Evolutionary conservation across 352 stramenopile genomes (phyloP).

Genomic region (Globisporangium splendens): DNA sequence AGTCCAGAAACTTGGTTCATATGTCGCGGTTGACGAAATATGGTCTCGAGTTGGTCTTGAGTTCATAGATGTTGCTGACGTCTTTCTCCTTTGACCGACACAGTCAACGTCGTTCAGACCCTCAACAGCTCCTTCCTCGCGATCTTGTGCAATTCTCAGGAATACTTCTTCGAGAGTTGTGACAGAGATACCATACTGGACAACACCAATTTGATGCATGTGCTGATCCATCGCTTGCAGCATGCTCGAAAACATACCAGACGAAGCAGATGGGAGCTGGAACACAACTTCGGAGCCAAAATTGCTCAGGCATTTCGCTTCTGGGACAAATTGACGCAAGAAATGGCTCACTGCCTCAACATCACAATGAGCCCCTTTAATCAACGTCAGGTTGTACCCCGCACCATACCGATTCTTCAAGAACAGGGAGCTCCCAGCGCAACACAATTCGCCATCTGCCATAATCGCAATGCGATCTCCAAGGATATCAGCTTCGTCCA

Average conservation of each 20-base stretch:
- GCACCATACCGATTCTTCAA: conserved; percentile 67
- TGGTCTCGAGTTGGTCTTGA: too few species aligned
- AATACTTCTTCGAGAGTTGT: conserved; percentile 98
- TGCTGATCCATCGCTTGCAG: conserved; percentile 78
- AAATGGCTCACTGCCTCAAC: conserved; percentile 7
- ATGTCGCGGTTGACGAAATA: background rate
- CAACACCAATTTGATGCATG: conserved; percentile 46
- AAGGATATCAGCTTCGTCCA: conserved; percentile 91
- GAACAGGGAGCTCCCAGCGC: conserved; percentile 56
- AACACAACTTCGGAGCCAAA: conserved; percentile 92
- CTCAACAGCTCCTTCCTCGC: background rate
- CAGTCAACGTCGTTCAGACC: background rate
- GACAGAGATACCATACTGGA: conserved; percentile 93
- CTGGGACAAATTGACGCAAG: conserved; percentile 32
- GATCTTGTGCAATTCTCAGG: conserved; percentile 43
- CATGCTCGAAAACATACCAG: conserved; percentile 77
- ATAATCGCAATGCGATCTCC: conserved; percentile 81
- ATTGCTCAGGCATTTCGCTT: conserved; percentile 75
- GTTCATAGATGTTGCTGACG: conserved; percentile 4
- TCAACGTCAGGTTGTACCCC: conserved; percentile 67
- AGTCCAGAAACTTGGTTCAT: conserved; percentile 17
- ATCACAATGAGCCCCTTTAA: conserved; percentile 28
- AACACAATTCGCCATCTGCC: conserved; percentile 58
- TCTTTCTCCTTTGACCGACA: conserved; percentile 1
- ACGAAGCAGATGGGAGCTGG: conserved; percentile 81